Evolutionary conservation across 2,329 filamentous ascomycete species (phyloP).

Genomic region (Cytospora schulzeri): DNA sequence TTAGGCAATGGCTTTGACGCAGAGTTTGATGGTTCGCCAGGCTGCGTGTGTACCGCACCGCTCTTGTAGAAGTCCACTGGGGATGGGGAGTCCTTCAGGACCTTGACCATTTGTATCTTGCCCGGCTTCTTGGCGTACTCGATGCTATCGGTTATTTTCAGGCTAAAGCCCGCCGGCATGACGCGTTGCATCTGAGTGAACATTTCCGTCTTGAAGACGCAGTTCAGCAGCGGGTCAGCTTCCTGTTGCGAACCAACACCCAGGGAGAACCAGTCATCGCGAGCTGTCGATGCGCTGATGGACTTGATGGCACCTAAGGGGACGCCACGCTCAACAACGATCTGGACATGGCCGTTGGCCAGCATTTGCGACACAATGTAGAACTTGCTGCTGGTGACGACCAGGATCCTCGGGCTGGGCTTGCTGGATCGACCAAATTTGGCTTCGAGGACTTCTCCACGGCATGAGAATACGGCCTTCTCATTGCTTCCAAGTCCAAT

Average conservation of each 20-base stretch:
- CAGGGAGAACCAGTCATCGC: slow-evolving; percentile 96
- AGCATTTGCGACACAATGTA: slow-evolving; percentile 87
- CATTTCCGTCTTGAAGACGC: slow-evolving; percentile 94
- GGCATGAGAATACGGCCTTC: slow-evolving; percentile 82
- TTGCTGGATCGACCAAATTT: slow-evolving; percentile 98
- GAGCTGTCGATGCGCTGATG: slow-evolving; percentile 75
- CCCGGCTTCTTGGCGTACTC: slow-evolving; percentile 98
- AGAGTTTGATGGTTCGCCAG: slow-evolving; percentile 81
- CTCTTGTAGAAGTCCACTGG: slow-evolving; percentile 91
- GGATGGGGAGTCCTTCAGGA: slow-evolving; percentile 80
- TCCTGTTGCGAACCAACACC: slow-evolving; percentile 89
- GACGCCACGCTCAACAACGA: slow-evolving; percentile 78
- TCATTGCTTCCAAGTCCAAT: slow-evolving; percentile 74
- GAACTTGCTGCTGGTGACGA: slow-evolving; percentile 83
- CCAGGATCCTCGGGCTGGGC: slow-evolving; percentile 78
- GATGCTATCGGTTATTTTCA: slow-evolving; percentile 82
- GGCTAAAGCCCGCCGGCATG: slow-evolving; percentile 76
- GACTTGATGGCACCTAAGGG: slow-evolving; percentile 88
- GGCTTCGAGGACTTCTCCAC: slow-evolving; percentile 84
- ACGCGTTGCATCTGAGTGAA: slow-evolving; percentile 86
- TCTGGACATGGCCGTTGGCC: slow-evolving; percentile 79
- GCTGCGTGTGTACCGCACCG: slow-evolving; percentile 81
- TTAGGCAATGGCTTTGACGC: slow-evolving; percentile 83
- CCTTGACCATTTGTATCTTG: slow-evolving; percentile 87
- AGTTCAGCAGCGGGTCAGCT: slow-evolving; percentile 89